Evolutionary conservation across 352 stramenopile genomes (phyloP), one percentile per base, ranked within the genome.

Genomic region (Plasmopara viticola): DNA sequence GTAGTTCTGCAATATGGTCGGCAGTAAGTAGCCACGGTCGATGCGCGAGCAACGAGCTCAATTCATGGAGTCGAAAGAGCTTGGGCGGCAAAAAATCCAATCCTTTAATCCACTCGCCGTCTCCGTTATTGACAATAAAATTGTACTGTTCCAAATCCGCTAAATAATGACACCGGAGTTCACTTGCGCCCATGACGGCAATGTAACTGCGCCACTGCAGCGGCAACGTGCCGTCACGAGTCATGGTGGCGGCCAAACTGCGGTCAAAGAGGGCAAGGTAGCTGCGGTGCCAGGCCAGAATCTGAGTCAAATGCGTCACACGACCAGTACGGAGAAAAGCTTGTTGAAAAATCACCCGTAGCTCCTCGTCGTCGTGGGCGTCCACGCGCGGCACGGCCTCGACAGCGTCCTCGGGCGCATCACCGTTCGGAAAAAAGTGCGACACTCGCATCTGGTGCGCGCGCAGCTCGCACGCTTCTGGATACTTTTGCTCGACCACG

Each of bases 181-280:
- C 80, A 6, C 80, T 76, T 18, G 78, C 60, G 8, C 82, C 84
- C 80, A 94, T 92, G 14, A 90, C 68, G 6, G 78, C 82, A 51
- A 94, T 89, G 63, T 93, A 94, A 54, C 66, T 88, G 12, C 84
- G 68, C 84, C 84, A 94, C 35, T 74, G 72, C 6, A 93, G 64
- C 28, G 84, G 84, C 34, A 94, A 44, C 18, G 82, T 76, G n/a
- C 84, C 84, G 59, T 94, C 81, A 25, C 74, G 68, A 48, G 67
- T 58, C 84, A 92, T 94, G 33, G 87, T 86, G 20, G 72, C 72
- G 14, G 69, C 62, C 14, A 90, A 50, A 45, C 68, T 80, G 46
- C 68, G 65, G 35, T 90, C 72, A 42, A 86, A 88, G 4, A 92
- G 65, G 58, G 63, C 55, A 42, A 92, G 48, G 51, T 94, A 94